phyloP scores from a whole-genome alignment of 2,329 filamentous ascomycete species.

The Aspergillus neoniger region DNA sequence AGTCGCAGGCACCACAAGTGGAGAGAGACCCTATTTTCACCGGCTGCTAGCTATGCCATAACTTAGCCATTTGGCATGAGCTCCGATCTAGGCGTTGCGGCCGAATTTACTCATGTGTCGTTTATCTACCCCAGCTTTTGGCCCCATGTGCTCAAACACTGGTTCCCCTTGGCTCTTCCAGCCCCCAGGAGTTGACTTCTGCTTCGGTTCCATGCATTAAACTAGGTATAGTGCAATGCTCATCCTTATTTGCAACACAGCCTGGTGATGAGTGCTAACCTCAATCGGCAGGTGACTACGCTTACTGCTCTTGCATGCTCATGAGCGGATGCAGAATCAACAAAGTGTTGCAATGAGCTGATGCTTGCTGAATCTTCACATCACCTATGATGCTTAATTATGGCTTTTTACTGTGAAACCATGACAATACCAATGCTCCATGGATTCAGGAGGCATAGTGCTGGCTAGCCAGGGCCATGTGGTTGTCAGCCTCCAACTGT shows the following conservation, averaged over 20 bases:
- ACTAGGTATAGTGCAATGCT: background rate
- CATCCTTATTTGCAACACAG: background rate
- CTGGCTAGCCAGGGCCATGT: background rate
- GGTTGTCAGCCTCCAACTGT: background rate
- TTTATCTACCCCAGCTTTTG: slow-evolving; percentile 2
- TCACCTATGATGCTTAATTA: background rate
- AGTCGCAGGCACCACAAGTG: background rate
- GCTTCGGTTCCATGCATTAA: background rate
- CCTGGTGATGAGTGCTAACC: background rate
- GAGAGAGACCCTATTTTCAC: background rate
- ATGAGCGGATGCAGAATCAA: background rate
- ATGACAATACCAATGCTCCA: background rate
- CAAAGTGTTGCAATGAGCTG: background rate
- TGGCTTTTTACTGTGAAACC: background rate
- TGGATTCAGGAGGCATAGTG: background rate
- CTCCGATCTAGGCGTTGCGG: background rate
- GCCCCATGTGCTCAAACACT: slow-evolving; percentile 9
- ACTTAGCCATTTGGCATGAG: background rate
- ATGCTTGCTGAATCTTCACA: background rate
- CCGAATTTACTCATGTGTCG: background rate
- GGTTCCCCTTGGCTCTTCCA: background rate
- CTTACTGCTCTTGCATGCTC: background rate
- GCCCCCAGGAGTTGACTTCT: background rate
- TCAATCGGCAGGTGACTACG: background rate
- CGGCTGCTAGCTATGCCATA: background rate